Evolutionary conservation across 257 asterid species (phyloP).

Genomic region (Mentha longifolia): DNA sequence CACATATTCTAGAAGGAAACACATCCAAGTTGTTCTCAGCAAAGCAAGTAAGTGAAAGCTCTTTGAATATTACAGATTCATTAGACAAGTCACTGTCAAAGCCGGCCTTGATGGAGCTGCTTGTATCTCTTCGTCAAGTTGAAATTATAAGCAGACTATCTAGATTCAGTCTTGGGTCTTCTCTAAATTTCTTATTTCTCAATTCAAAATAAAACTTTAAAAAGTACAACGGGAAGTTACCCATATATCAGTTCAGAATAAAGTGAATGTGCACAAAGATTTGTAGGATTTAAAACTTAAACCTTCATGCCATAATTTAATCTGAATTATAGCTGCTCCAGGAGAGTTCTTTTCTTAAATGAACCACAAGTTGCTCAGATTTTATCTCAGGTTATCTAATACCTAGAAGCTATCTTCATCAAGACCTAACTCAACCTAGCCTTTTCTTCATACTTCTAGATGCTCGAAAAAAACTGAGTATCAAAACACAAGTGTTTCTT

Average conservation of each 20-base stretch:
- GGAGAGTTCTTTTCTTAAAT: background rate
- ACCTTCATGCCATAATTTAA: conserved; percentile 27
- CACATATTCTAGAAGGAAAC: conserved; percentile 23
- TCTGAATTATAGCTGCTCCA: conserved; percentile 1
- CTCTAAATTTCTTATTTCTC: background rate
- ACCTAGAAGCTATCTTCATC: background rate
- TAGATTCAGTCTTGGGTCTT: background rate
- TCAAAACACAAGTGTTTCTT: background rate
- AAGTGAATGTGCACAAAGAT: background rate
- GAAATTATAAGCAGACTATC: conserved; percentile 15
- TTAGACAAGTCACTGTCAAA: conserved; percentile 17
- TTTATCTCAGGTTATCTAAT: background rate
- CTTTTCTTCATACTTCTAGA: too few relatives aligned
- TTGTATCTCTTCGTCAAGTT: background rate
- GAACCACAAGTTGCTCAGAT: conserved; percentile 14
- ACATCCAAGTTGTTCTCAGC: conserved; percentile 1
- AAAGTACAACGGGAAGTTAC: background rate
- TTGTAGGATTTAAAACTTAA: background rate
- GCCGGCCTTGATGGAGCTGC: conserved; percentile 5
- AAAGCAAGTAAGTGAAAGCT: conserved; percentile 20
- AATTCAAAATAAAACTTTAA: background rate
- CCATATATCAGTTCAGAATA: background rate
- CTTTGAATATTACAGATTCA: conserved; percentile 23
- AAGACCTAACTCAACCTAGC: too few relatives aligned
- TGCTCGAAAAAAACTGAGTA: too few relatives aligned